These are phyloP conservation scores for Paraphoma chrysanthemicola DNA, from an alignment of 2,329 filamentous ascomycete genomes.

Conservation along the genomic window DNA sequence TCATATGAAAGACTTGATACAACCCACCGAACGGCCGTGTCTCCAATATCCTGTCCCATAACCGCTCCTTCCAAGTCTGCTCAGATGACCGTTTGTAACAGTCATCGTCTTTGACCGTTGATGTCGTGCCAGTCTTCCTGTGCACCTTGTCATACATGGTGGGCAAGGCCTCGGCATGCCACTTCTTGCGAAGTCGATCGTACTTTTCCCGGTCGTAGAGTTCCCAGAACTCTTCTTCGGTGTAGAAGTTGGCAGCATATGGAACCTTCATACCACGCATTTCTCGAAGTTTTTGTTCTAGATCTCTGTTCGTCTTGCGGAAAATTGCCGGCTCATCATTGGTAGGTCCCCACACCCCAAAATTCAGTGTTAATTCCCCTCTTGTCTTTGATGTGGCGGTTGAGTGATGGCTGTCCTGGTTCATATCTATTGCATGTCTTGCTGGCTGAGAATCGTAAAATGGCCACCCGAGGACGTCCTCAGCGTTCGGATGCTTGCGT, in stretches of 20 bases:
- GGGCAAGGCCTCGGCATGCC: constrained; percentile 63
- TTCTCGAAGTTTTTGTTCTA: constrained; percentile 72
- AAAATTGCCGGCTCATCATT: constrained; percentile 63
- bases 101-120: neutral
- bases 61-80: neutral
- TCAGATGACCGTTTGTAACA: neutral
- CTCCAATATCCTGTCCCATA: neutral
- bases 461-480: constrained; percentile 11
- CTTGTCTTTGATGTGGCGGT: neutral
- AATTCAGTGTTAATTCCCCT: constrained; percentile 27
- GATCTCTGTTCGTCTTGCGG: constrained; percentile 68
- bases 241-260: constrained; percentile 83
- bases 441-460: constrained; percentile 10
- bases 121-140: neutral
- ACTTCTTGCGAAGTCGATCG: constrained; percentile 62
- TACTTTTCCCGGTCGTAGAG: constrained; percentile 66
- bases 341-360: constrained; percentile 77
- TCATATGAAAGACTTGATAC: constrained; percentile 1
- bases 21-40: constrained; percentile 4
- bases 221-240: constrained; percentile 70
- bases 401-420: too few species aligned
- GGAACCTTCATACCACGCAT: constrained; percentile 83
- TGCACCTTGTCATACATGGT: constrained; percentile 70
- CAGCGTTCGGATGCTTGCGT: constrained; percentile 15
- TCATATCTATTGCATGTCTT: neutral